These are phyloP conservation scores for Globisporangium heterothallicum DNA, from an alignment of 352 stramenopile genomes.

Conservation along the genomic window DNA sequence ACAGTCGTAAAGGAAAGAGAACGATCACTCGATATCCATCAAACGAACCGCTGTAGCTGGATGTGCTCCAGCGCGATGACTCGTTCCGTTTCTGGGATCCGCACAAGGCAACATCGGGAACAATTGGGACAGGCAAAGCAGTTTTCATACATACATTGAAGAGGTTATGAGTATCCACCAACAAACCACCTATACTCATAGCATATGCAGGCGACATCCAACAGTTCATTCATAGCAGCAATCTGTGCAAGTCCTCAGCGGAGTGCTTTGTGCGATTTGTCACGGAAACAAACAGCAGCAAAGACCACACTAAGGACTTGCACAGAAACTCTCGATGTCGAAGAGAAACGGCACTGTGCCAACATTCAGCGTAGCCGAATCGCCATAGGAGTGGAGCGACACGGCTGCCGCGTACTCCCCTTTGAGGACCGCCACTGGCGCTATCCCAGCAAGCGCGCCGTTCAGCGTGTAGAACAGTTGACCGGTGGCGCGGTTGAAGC, in stretches of 20 bases:
- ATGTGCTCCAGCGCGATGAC: too few relatives aligned
- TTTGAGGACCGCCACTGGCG: constrained; percentile 34
- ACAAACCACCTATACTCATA: constrained; percentile 2
- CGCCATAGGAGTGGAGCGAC: constrained; percentile 72
- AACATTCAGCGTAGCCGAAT: constrained; percentile 67
- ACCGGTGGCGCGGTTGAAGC: constrained; percentile 45
- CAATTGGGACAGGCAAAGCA: too few relatives aligned
- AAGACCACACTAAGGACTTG: constrained; percentile 56
- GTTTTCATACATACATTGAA: neutral
- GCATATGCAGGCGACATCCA: constrained; percentile 5
- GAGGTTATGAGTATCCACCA: neutral
- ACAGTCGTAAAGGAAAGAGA: too few relatives aligned
- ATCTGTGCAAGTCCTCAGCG: constrained; percentile 53
- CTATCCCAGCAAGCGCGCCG: constrained; percentile 50
- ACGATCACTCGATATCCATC: too few relatives aligned
- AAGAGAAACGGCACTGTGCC: constrained; percentile 68
- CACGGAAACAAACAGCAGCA: neutral
- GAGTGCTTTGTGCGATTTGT: neutral
- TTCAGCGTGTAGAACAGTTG: constrained; percentile 82
- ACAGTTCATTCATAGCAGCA: constrained; percentile 5
- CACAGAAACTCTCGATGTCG: constrained; percentile 87
- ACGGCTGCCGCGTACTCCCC: constrained; percentile 69
- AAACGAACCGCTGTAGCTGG: too few relatives aligned
- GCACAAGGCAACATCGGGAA: too few relatives aligned
- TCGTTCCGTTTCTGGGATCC: too few relatives aligned